These are phyloP conservation scores for Rhodotorula diobovata DNA, from an alignment of 768 basidiomycete genomes.

Conservation along the genomic window DNA sequence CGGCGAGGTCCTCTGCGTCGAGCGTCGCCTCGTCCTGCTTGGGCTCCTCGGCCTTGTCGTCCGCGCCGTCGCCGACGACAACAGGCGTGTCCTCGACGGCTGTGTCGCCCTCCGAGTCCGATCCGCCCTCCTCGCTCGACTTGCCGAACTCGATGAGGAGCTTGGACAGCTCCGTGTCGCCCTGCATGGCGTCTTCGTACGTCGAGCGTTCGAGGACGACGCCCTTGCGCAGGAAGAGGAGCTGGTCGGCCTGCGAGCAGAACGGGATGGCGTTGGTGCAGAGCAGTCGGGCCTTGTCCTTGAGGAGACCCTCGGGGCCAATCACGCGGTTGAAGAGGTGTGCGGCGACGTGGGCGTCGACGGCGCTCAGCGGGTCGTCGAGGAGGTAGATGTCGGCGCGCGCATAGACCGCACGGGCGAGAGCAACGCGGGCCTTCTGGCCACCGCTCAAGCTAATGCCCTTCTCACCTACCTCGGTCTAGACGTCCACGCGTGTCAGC, in stretches of 20 bases:
- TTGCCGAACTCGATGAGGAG: constrained; percentile 60
- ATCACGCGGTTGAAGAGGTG: constrained; percentile 65
- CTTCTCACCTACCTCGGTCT: constrained; percentile 78
- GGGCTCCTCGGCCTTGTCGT: constrained; percentile 6
- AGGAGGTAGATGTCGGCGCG: constrained; percentile 85
- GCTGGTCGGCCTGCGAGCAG: constrained; percentile 49
- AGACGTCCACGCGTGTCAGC: background rate
- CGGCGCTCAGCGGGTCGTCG: constrained; percentile 81
- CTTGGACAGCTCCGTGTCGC: constrained; percentile 45
- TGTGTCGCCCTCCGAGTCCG: constrained; percentile 38
- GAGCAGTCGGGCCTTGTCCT: constrained; percentile 50
- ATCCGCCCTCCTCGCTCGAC: constrained; percentile 43
- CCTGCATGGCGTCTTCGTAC: constrained; percentile 47
- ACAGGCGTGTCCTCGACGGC: constrained; percentile 41
- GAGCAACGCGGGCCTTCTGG: constrained; percentile 69
- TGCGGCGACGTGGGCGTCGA: constrained; percentile 74
- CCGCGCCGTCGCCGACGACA: background rate
- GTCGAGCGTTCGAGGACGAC: constrained; percentile 49
- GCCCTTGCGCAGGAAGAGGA: constrained; percentile 50
- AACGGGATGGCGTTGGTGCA: constrained; percentile 52
- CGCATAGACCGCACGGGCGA: constrained; percentile 86
- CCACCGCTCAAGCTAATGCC: constrained; percentile 57
- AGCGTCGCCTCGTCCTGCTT: constrained; percentile 41
- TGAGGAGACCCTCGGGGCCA: constrained; percentile 45
- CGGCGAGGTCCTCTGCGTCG: constrained; percentile 41